These are phyloP conservation scores for Serendipita sp. DNA, from an alignment of 768 basidiomycete species.

Conservation along the genomic window DNA sequence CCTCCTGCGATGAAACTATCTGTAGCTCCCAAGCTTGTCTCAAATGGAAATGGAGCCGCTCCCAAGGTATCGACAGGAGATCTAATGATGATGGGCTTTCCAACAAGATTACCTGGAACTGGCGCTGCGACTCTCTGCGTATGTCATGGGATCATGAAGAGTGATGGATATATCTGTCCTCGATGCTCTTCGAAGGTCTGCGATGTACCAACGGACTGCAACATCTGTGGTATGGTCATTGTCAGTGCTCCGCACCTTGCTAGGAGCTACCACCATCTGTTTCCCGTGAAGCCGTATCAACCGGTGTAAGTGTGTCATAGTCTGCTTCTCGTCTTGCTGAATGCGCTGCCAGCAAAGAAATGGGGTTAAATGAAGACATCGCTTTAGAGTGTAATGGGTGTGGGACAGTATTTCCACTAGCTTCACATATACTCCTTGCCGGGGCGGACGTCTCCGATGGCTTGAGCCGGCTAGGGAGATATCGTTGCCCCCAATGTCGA, in stretches of 20 bases:
- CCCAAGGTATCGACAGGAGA: slow-evolving; percentile 56
- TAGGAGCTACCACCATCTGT: slow-evolving; percentile 86
- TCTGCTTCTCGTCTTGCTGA: slow-evolving; percentile 6
- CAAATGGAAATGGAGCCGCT: slow-evolving; percentile 17
- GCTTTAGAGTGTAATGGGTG: slow-evolving; percentile 57
- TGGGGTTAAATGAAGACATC: slow-evolving; percentile 19
- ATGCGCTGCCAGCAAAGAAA: slow-evolving; percentile 6
- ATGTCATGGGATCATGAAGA: slow-evolving; percentile 85
- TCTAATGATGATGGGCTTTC: slow-evolving; percentile 99
- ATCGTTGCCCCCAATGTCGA: slow-evolving; percentile 72
- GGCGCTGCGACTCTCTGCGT: slow-evolving; percentile 75
- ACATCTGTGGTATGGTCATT: slow-evolving; percentile 93
- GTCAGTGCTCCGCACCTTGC: slow-evolving; percentile 96
- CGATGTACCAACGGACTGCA: slow-evolving; percentile 96
- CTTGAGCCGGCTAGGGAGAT: slow-evolving; percentile 71
- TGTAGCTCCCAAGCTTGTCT: slow-evolving; percentile 14
- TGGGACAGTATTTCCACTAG: slow-evolving; percentile 41
- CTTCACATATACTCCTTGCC: slow-evolving; percentile 23
- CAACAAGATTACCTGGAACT: slow-evolving; percentile 72
- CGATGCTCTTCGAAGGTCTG: slow-evolving; percentile 86
- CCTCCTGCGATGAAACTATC: slow-evolving; percentile 70
- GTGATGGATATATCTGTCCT: slow-evolving; percentile 89
- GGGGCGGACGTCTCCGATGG: slow-evolving; percentile 37
- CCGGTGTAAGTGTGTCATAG: slow-evolving; percentile 47
- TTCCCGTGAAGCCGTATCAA: slow-evolving; percentile 78